Evolutionary conservation across 805 yeast genomes (phyloP), one percentile per base, ranked within the genome.

Genomic region (Candida michaelii): DNA sequence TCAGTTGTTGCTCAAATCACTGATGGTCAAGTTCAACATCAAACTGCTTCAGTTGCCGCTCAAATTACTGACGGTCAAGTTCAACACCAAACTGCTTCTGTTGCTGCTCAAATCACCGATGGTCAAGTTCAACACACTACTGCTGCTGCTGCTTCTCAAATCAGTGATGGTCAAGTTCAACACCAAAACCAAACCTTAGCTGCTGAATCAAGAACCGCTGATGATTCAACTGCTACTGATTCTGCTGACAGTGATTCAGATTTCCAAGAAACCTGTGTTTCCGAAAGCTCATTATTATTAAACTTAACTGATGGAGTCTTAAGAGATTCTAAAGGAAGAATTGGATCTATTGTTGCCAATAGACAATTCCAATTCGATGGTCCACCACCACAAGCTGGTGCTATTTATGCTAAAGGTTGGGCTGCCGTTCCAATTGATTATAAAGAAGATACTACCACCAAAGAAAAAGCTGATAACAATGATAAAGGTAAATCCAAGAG

Each of bases 311-410:
- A 42, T 18, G 52, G 58, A 39, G 40, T 55, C 17, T 55, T 66
- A 47, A 64, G 65, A 27, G 75, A 70, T 49, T 46, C 60, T n/a
- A 44, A 62, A 47, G 71, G 69, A 34, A 66, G 75, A 62, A 52
- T 69, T 47, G 75, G 75, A 41, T 65, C 72, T 33, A 69, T 70
- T 56, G 75, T 70, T 48, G 73, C 75, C 44, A 70, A 70, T 64
- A 75, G 85, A 72, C 91, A 84, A 71, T 80, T 82, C 76, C 88
- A 82, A 68, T 82, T 81, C 59, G 87, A 83, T 60, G 87, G 87
- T 60, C 87, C 87, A 44, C 83, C 86, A 69, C 89, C 90, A 58
- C 91, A 84, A 73, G 87, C 85, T 25, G 86, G 85, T 65, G 74
- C 85, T 45, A 75, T 80, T 53, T 77, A 74, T 56, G 83, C 85